Evolutionary conservation across 2,329 filamentous ascomycete species (phyloP).

Genomic region (Pseudocercospora fuligena): DNA sequence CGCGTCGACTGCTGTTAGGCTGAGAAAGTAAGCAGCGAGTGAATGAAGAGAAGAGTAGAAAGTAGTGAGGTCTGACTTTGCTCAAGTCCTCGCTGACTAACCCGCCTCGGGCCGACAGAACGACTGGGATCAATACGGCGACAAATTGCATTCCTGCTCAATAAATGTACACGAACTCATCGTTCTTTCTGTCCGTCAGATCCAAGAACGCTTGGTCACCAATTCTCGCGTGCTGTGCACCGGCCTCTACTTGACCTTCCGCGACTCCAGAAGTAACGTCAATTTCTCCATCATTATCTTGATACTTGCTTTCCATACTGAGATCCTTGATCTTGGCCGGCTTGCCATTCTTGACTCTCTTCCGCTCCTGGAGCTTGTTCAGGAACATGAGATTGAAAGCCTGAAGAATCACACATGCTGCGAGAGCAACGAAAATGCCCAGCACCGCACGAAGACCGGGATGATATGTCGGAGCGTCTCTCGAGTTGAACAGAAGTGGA

Average conservation of each 20-base stretch:
- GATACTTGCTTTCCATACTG: conserved; percentile 63
- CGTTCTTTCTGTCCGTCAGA: conserved; percentile 57
- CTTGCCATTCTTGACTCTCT: conserved; percentile 65
- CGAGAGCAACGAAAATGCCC: conserved; percentile 60
- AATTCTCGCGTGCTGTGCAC: conserved; percentile 37
- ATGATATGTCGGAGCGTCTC: conserved; percentile 63
- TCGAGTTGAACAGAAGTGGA: conserved; percentile 63
- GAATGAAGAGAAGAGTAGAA: not conserved
- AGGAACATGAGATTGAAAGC: conserved; percentile 59
- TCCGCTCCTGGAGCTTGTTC: conserved; percentile 62
- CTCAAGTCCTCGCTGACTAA: not conserved
- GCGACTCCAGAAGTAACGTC: conserved; percentile 31
- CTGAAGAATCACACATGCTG: conserved; percentile 60
- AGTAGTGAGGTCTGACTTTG: not conserved
- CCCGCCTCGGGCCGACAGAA: not conserved
- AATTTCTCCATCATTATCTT: conserved; percentile 36
- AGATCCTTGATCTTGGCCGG: conserved; percentile 62
- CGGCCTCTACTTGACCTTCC: conserved; percentile 33
- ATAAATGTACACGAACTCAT: conserved; percentile 26
- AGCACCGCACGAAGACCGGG: conserved; percentile 62
- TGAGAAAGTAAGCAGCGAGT: not conserved
- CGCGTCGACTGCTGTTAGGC: not conserved
- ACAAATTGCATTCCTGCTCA: not conserved
- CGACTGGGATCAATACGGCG: not conserved
- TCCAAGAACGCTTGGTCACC: conserved; percentile 63